Evolutionary conservation across 2,329 filamentous ascomycete genomes (phyloP), one percentile per base, ranked within the genome.

Genomic region (Calycina herbarum): DNA sequence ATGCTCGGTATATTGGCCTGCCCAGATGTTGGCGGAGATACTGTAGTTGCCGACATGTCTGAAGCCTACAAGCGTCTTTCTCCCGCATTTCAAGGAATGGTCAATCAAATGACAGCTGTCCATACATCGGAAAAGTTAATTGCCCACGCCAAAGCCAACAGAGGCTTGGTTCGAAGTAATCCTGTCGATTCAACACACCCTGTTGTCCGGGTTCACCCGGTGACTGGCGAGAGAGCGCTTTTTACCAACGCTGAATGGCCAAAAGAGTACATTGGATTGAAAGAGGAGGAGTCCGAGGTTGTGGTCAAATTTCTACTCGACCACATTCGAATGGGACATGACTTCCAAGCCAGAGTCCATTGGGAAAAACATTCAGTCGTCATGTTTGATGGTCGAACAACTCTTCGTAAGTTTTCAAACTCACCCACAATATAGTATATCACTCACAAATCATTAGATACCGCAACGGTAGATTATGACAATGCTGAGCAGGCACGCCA

Each of bases 231-330:
- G 87, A 91, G 89, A 74, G 82, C 87, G 0, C 80, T 92, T 0
- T 92, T 85, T 81, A 88, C 92, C 1, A 92, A 92, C 75, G 83
- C 86, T 5, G 81, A 86, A 5, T 88, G 91, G 81, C 90, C 88
- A 0, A 81, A 83, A 4, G 82, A 85, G 1, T 91, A 92, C 54
- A 83, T 91, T 0, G 89, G 89, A 0, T 76, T 92, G 0, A 89
- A 92, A 70, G 85, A 84, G 66, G 85, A 82, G 0, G 89, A 92
- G 76, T 90, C 88, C 61, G 88, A 92, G 66, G 72, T 85, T 0
- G 86, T 92, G 4, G 78, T 91, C 2, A 82, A 82, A 42, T 91
- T 91, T 64, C 75, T 92, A 59, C 89, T 82, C 68, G 83, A 90
- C 72, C 87, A 91, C 0, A 90, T 87, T 70, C 87, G 90, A 76